phyloP scores from a whole-genome alignment of 495 filamentous ascomycete genomes.

The Tetracladium setigerum region DNA sequence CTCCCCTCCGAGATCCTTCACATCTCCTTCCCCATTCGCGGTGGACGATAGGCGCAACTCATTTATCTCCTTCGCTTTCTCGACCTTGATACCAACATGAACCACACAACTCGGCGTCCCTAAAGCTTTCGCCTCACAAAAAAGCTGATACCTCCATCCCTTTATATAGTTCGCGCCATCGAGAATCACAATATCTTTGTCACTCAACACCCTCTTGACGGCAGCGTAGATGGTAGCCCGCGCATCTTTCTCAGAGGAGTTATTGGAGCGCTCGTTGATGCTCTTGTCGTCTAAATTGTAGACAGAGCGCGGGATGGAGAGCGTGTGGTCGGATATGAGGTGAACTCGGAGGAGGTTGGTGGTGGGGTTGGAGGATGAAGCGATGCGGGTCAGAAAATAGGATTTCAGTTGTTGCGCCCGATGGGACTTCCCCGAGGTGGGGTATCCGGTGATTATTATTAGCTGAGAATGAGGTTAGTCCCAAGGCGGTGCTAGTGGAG shows the following conservation, averaged over 20 bases:
- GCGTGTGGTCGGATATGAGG: slow-evolving; percentile 59
- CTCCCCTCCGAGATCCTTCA: neutral
- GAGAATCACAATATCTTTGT: slow-evolving; percentile 78
- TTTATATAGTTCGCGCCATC: slow-evolving; percentile 97
- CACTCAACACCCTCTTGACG: slow-evolving; percentile 71
- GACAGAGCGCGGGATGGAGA: slow-evolving; percentile 51
- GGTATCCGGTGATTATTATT: slow-evolving; percentile 87
- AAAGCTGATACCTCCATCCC: slow-evolving; percentile 92
- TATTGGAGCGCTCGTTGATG: slow-evolving; percentile 42
- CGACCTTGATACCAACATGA: slow-evolving; percentile 72
- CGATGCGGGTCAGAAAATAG: slow-evolving; percentile 53
- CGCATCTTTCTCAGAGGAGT: slow-evolving; percentile 78
- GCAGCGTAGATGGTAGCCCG: slow-evolving; percentile 80
- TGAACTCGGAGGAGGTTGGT: slow-evolving; percentile 48
- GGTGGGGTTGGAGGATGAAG: slow-evolving; percentile 11
- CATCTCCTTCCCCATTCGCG: slow-evolving; percentile 8
- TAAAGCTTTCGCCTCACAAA: slow-evolving; percentile 86
- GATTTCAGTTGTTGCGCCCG: slow-evolving; percentile 71
- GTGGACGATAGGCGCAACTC: slow-evolving; percentile 28
- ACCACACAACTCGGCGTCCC: slow-evolving; percentile 78
- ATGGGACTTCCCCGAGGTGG: slow-evolving; percentile 85
- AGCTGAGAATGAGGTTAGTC: slow-evolving; percentile 45
- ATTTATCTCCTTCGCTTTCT: slow-evolving; percentile 58
- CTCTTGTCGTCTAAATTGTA: slow-evolving; percentile 51
- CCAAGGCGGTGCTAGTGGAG: too few species aligned